These are phyloP conservation scores for Echites panduratus DNA, from an alignment of 257 asterid genomes.

Conservation along the genomic window DNA sequence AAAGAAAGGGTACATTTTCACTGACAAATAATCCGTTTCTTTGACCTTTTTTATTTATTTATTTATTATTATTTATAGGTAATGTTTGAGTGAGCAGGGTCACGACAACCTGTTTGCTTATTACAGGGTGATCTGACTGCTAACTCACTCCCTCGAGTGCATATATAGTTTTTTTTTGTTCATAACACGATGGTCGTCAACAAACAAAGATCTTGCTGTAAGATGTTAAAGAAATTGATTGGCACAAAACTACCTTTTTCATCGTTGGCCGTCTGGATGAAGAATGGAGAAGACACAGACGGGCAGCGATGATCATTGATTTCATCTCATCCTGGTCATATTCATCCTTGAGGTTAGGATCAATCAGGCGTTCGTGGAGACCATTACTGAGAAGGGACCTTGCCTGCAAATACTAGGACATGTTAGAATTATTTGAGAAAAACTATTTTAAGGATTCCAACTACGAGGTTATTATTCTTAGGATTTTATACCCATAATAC, in stretches of 20 bases:
- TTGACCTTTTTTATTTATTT: too few relatives aligned
- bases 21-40: neutral
- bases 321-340: conserved; percentile 60
- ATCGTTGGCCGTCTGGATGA: conserved; percentile 79
- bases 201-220: neutral
- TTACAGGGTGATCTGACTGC: too few relatives aligned
- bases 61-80: too few relatives aligned
- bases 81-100: too few relatives aligned
- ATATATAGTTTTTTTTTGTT: too few relatives aligned
- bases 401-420: conserved; percentile 45
- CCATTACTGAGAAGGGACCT: conserved; percentile 61
- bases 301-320: conserved; percentile 52
- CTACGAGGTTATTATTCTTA: neutral
- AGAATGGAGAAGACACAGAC: conserved; percentile 73
- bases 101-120: too few relatives aligned
- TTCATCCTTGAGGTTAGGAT: conserved; percentile 47
- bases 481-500: conserved; percentile 52
- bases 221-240: neutral
- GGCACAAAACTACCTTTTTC: conserved; percentile 41
- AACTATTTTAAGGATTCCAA: neutral
- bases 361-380: conserved; percentile 55
- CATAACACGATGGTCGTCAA: neutral
- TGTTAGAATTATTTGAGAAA: neutral
- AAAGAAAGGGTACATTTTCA: neutral
- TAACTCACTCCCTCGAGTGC: too few relatives aligned